A percentile compares a stretch with the other conserved stretches of the same genome.
Conservation (phyloP, 345 rosid species). For the Syzygium aqueum region DNA sequence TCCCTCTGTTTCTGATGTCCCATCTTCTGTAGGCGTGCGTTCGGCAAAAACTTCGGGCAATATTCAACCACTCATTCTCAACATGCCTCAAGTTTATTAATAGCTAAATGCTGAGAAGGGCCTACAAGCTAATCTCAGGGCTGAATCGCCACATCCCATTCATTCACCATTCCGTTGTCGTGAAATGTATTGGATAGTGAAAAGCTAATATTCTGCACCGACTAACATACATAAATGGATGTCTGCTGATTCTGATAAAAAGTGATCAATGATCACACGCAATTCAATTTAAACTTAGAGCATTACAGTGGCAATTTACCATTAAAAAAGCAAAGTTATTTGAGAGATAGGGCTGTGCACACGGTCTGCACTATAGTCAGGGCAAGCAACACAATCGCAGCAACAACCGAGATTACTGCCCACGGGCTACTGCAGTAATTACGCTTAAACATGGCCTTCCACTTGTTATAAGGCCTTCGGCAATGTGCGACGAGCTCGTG, state of each 20-base stretch:
- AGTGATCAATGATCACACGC: too few species aligned
- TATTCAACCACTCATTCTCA: neutral
- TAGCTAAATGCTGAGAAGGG: neutral
- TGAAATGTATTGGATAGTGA: too few species aligned
- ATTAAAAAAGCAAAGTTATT: neutral
- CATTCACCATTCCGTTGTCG: too few species aligned
- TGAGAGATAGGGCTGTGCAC: neutral
- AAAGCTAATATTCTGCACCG: too few species aligned
- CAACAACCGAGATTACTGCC: neutral
- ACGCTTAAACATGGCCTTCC: neutral
- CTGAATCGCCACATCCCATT: too few species aligned
- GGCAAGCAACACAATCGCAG: neutral
- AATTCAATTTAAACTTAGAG: neutral
- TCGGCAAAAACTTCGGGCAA: too few species aligned
- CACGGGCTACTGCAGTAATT: neutral
- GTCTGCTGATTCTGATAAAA: too few species aligned
- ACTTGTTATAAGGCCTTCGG: fast-evolving
- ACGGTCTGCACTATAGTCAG: neutral
- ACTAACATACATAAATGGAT: too few species aligned
- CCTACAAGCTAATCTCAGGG: too few species aligned
- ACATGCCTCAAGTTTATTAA: neutral
- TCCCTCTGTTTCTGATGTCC: too few species aligned
- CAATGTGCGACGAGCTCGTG: neutral
- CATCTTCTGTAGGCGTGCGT: too few species aligned
- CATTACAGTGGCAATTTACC: neutral